Conservation (phyloP, 805 yeast genomes). For the Barnettozyma botsteinii region DNA sequence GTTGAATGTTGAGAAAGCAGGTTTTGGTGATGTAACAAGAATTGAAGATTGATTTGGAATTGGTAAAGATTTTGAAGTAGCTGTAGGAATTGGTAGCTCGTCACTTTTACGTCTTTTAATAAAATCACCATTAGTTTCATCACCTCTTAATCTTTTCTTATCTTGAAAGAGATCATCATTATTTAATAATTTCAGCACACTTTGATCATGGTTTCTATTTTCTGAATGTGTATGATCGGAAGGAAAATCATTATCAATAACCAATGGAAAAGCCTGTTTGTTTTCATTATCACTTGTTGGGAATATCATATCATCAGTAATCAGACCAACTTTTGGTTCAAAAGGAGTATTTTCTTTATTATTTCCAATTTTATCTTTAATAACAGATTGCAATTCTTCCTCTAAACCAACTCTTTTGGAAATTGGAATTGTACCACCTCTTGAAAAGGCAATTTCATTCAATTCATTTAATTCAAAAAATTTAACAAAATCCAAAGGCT, state of each 20-base stretch:
- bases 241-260: no score
- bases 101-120: neutral
- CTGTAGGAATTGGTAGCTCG: neutral
- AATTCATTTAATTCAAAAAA: neutral
- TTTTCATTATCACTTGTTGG: neutral
- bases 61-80: neutral
- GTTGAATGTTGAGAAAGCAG: no score
- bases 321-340: conserved; percentile 1
- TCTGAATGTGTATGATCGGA: no score
- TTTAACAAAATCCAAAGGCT: neutral
- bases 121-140: neutral
- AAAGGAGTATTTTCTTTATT: neutral
- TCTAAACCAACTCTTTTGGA: neutral
- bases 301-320: neutral
- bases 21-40: neutral
- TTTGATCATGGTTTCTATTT: conserved; percentile 6
- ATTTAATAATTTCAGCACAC: conserved; percentile 2
- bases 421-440: conserved; percentile 3
- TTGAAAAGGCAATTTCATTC: neutral
- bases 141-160: neutral
- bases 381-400: neutral
- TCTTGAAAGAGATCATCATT: conserved; percentile 2
- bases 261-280: neutral
- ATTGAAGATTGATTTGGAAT: neutral
- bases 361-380: neutral